Conservation (phyloP, 495 filamentous ascomycete genomes). For the Cercophora scortea region DNA sequence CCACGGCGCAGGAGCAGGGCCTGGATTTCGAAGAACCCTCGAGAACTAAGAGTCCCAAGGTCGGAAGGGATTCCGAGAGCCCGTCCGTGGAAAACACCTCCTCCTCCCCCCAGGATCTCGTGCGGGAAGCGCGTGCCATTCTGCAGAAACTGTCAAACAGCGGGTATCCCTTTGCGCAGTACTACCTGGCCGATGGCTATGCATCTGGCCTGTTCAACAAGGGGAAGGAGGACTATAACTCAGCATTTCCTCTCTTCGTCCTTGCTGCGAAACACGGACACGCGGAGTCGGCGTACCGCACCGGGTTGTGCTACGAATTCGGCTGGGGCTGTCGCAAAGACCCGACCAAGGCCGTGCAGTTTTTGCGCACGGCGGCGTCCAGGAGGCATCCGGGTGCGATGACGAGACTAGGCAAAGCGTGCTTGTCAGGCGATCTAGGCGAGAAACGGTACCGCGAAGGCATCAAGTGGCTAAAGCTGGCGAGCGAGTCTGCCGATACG, state of each 20-base stretch:
- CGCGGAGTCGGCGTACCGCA: conserved; percentile 89
- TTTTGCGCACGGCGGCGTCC: conserved; percentile 80
- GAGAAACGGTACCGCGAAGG: conserved; percentile 84
- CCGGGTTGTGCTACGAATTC: conserved; percentile 94
- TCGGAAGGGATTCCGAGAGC: conserved; percentile 26
- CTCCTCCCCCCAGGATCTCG: conserved; percentile 54
- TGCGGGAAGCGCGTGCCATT: conserved; percentile 83
- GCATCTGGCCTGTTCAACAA: conserved; percentile 92
- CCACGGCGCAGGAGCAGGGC: conserved; percentile 65
- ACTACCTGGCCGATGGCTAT: conserved; percentile 92
- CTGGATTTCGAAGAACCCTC: conserved; percentile 29
- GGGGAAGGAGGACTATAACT: conserved; percentile 80
- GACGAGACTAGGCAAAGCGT: conserved; percentile 84
- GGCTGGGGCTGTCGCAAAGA: conserved; percentile 93
- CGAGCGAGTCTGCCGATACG: conserved; percentile 75
- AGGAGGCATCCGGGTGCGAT: conserved; percentile 95
- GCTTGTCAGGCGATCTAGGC: conserved; percentile 80
- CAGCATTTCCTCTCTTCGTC: conserved; percentile 84
- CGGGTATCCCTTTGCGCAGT: conserved; percentile 93
- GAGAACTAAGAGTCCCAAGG: conserved; percentile 36
- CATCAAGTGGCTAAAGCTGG: conserved; percentile 93
- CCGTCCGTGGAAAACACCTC: conserved; percentile 37
- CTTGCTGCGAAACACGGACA: conserved; percentile 96
- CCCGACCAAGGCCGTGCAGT: conserved; percentile 83
- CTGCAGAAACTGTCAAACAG: conserved; percentile 77